phyloP scores from a whole-genome alignment of 2,329 filamentous ascomycete genomes.

The Colletotrichum echinochloae region DNA sequence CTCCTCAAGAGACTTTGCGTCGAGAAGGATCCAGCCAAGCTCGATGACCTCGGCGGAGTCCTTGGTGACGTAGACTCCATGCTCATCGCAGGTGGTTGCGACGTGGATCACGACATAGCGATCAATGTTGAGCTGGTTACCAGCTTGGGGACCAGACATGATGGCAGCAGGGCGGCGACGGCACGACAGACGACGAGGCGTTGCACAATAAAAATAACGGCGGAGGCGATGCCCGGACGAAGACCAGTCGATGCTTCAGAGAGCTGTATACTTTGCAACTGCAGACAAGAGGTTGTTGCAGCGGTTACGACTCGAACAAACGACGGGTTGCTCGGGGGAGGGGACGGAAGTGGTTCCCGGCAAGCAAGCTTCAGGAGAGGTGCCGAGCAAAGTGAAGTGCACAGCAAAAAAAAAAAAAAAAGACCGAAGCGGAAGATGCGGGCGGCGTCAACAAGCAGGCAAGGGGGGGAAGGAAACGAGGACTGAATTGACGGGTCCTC shows the following conservation, averaged over 20 bases:
- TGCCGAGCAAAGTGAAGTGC: constrained; percentile 39
- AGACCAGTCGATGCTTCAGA: constrained; percentile 29
- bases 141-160: constrained; percentile 60
- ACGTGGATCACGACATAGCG: constrained; percentile 99
- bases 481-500: constrained; percentile 35
- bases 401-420: constrained; percentile 31
- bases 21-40: constrained; percentile 96
- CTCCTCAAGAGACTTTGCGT: constrained; percentile 92
- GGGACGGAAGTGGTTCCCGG: constrained; percentile 40
- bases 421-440: constrained; percentile 33
- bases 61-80: constrained; percentile 99
- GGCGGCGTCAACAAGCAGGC: constrained; percentile 38
- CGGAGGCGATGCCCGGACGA: constrained; percentile 19
- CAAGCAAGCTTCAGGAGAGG: constrained; percentile 41
- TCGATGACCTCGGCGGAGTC: constrained; percentile 99
- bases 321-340: constrained; percentile 39
- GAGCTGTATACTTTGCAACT: constrained; percentile 20
- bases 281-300: constrained; percentile 29
- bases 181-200: constrained; percentile 38
- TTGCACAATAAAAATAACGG: constrained; percentile 34
- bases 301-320: constrained; percentile 40
- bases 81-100: constrained; percentile 98
- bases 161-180: constrained; percentile 42
- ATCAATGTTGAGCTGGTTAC: constrained; percentile 80
- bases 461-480: constrained; percentile 32